Evolutionary conservation across 192 early-diverging fungal species (phyloP).

Genomic region (Mortierella hygrophila): DNA sequence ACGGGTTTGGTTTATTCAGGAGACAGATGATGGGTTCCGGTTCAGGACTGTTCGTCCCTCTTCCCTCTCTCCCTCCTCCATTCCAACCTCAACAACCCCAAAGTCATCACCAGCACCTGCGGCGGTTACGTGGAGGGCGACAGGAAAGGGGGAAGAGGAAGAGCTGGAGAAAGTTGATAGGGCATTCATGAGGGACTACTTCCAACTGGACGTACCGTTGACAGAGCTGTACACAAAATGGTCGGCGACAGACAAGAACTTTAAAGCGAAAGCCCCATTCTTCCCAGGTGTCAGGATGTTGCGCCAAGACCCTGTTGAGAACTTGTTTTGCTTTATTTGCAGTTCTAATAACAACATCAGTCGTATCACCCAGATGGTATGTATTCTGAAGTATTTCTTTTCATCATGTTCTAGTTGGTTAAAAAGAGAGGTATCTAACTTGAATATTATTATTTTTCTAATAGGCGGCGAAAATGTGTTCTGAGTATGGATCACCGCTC

Average conservation of each 20-base stretch:
- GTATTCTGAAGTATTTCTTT: background rate
- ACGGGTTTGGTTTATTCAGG: slow-evolving; percentile 38
- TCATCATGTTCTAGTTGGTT: background rate
- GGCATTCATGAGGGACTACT: slow-evolving; percentile 80
- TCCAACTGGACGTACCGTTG: slow-evolving; percentile 83
- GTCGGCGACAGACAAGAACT: slow-evolving; percentile 74
- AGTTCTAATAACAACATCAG: slow-evolving; percentile 95
- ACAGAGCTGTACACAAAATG: slow-evolving; percentile 67
- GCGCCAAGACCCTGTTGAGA: slow-evolving; percentile 90
- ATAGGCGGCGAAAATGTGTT: slow-evolving; percentile 65
- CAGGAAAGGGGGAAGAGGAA: slow-evolving; percentile 27
- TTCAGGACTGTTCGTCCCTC: slow-evolving; percentile 62
- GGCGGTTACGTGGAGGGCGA: background rate
- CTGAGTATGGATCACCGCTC: slow-evolving; percentile 60
- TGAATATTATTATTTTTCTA: background rate
- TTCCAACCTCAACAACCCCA: no score
- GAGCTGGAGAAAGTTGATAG: slow-evolving; percentile 23
- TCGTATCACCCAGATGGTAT: slow-evolving; percentile 89
- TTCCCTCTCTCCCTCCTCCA: slow-evolving; percentile 16
- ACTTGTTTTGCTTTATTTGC: slow-evolving; percentile 92
- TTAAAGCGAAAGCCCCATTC: slow-evolving; percentile 64
- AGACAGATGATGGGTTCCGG: slow-evolving; percentile 39
- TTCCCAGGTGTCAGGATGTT: slow-evolving; percentile 82
- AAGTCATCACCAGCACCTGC: background rate
- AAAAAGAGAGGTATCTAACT: background rate